A percentile compares a stretch with the other conserved stretches of the same genome.
phyloP scores from a whole-genome alignment of 2,329 filamentous ascomycete species.

The Colletotrichum tropicale region DNA sequence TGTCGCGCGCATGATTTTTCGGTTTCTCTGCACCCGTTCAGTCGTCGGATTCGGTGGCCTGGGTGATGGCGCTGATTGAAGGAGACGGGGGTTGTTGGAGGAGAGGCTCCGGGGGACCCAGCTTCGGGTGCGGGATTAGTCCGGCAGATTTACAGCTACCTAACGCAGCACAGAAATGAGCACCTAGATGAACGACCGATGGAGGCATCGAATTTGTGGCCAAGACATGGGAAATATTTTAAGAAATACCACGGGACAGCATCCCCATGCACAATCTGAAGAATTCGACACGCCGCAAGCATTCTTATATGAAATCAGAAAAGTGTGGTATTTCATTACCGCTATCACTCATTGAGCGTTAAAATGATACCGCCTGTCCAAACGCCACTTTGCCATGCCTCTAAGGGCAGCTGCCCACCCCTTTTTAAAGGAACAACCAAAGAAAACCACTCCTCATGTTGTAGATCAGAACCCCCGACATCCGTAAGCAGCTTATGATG shows the following conservation, averaged over 20 bases:
- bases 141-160: neutral
- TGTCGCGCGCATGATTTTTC: slow-evolving; percentile 43
- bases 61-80: neutral
- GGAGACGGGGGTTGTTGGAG: neutral
- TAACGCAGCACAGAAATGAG: neutral
- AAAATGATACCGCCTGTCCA: slow-evolving; percentile 1
- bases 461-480: neutral
- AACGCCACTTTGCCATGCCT: slow-evolving; percentile 20
- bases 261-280: neutral
- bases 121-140: neutral
- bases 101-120: neutral
- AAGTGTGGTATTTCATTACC: slow-evolving; percentile 19
- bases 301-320: neutral
- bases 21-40: neutral
- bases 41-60: neutral
- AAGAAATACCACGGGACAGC: neutral
- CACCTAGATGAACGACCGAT: neutral
- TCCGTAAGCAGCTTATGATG: neutral
- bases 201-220: neutral
- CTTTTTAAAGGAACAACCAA: slow-evolving; percentile 9
- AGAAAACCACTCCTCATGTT: neutral
- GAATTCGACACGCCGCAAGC: neutral
- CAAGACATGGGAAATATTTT: neutral
- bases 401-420: slow-evolving; percentile 13
- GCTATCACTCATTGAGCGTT: slow-evolving; percentile 14